These are phyloP conservation scores for Sporothrix pseudoabietina DNA, from an alignment of 2,329 filamentous ascomycete species.

Conservation along the genomic window DNA sequence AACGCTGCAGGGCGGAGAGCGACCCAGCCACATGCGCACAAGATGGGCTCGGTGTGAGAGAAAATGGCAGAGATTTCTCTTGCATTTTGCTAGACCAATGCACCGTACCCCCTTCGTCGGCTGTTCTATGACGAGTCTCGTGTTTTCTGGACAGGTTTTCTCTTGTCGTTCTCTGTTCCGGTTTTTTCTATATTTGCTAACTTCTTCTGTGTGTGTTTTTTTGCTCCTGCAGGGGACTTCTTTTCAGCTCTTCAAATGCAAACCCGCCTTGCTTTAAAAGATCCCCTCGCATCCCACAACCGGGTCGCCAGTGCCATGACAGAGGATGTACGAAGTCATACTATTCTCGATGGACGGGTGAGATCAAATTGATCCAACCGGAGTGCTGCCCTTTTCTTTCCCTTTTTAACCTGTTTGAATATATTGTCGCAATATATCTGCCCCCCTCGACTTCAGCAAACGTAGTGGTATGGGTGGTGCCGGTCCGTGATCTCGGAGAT, in stretches of 20 bases:
- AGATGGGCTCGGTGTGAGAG: not conserved
- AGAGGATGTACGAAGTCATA: not conserved
- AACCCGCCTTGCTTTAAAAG: not conserved
- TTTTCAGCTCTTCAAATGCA: not conserved
- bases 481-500: constrained; percentile 25
- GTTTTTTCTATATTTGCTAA: not conserved
- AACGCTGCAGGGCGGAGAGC: not conserved
- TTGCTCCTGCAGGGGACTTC: constrained; percentile 2
- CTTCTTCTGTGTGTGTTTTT: not conserved
- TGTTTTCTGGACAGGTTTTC: not conserved
- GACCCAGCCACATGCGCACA: constrained; percentile 7
- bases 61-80: not conserved
- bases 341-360: not conserved
- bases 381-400: not conserved
- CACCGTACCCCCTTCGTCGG: not conserved
- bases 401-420: not conserved
- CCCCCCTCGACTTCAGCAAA: constrained; percentile 20
- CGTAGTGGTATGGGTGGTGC: constrained; percentile 11
- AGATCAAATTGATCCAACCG: not conserved
- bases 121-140: not conserved
- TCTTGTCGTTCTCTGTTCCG: not conserved
- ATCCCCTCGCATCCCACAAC: not conserved
- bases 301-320: not conserved
- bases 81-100: not conserved
- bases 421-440: constrained; percentile 3